Evolutionary conservation across 306 rosid genomes (phyloP).

Genomic region (Oemleria cerasiformis): DNA sequence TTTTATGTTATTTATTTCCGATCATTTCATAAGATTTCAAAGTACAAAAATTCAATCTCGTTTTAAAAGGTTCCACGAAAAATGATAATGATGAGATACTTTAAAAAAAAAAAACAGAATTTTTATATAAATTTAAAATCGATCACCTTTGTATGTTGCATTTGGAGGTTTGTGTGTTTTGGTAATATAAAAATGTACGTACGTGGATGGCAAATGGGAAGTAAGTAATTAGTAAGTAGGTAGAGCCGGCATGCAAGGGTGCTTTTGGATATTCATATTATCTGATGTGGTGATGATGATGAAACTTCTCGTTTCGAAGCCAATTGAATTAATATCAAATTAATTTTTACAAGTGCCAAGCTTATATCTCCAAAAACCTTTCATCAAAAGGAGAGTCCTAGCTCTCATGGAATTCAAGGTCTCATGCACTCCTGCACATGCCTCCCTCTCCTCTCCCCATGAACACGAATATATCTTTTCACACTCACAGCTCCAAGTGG

Average conservation of each 20-base stretch:
- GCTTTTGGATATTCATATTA: constrained; percentile 11
- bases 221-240: background rate
- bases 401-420: constrained; percentile 49
- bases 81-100: no score
- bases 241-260: background rate
- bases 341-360: constrained; percentile 47
- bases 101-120: no score
- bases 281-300: constrained; percentile 35
- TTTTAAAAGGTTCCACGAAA: no score
- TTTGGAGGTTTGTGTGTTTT: constrained; percentile 24
- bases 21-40: no score
- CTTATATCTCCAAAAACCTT: constrained; percentile 50
- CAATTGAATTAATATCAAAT: constrained; percentile 11
- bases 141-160: constrained; percentile 33
- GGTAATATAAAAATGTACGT: background rate
- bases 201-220: background rate
- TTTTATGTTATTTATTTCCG: no score
- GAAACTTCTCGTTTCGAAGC: constrained; percentile 34
- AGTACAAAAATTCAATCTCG: no score
- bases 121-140: no score
- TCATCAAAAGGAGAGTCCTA: constrained; percentile 66
- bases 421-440: constrained; percentile 47
- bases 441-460: constrained; percentile 52
- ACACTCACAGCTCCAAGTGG: constrained; percentile 34
- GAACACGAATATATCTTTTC: constrained; percentile 19